Percentiles rank a stretch among this genome's conserved stretches.
Evolutionary conservation across 768 basidiomycete genomes (phyloP).

Genomic region (Lentinula detonsa): DNA sequence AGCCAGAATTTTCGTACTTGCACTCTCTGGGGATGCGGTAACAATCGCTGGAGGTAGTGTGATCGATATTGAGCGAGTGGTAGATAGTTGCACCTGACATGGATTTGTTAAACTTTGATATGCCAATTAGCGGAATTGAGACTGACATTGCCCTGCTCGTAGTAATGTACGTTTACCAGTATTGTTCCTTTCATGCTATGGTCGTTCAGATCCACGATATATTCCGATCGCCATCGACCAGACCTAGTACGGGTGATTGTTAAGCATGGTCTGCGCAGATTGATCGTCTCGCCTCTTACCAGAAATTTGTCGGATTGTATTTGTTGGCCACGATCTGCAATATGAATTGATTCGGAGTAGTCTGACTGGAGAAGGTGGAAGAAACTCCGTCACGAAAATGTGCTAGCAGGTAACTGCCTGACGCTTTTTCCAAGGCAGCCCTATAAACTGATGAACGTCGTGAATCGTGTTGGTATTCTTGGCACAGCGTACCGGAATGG

Average conservation of each 20-base stretch:
- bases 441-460: conserved; percentile 28
- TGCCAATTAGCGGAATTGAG: background rate
- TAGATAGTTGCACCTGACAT: conserved; percentile 81
- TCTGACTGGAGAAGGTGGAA: conserved; percentile 58
- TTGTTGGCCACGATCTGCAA: conserved; percentile 92
- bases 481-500: conserved; percentile 65
- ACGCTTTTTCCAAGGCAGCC: conserved; percentile 60
- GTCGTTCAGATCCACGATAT: conserved; percentile 62
- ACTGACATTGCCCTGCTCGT: conserved; percentile 91
- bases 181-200: conserved; percentile 67
- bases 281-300: conserved; percentile 38
- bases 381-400: conserved; percentile 80
- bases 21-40: conserved; percentile 40
- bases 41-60: conserved; percentile 53
- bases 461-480: background rate
- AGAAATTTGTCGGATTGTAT: conserved; percentile 91
- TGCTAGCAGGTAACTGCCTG: conserved; percentile 64
- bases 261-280: background rate
- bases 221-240: conserved; percentile 91
- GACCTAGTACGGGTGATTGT: conserved; percentile 50
- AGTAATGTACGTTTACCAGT: conserved; percentile 88
- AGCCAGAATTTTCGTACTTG: conserved; percentile 71
- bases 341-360: conserved; percentile 42
- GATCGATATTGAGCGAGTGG: conserved; percentile 63
- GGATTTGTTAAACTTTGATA: background rate